Percentiles rank a stretch among this genome's conserved stretches.
Evolutionary conservation across 2,329 filamentous ascomycete species (phyloP).

Genomic region (Thielaviopsis ethacetica): DNA sequence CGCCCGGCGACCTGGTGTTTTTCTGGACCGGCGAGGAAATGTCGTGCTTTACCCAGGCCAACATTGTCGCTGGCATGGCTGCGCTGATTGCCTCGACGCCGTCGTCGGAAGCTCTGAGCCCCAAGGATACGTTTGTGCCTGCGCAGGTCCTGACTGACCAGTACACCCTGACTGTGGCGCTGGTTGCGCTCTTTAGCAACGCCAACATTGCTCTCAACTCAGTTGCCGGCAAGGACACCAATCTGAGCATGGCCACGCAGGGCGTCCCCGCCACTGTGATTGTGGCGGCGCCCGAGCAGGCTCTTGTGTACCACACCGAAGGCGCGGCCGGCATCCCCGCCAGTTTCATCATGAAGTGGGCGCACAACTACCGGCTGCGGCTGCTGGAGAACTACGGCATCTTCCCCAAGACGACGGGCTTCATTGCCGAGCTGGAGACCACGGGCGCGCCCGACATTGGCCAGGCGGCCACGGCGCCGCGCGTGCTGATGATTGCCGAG

Average conservation of each 20-base stretch:
- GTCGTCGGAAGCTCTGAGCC: slow-evolving; percentile 52
- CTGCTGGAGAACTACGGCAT: slow-evolving; percentile 53
- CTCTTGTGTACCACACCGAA: slow-evolving; percentile 6
- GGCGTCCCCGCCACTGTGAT: slow-evolving; percentile 69
- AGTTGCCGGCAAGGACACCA: slow-evolving; percentile 56
- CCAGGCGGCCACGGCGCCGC: slow-evolving; percentile 46
- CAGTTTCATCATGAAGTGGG: slow-evolving; percentile 51
- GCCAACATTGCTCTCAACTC: slow-evolving; percentile 78
- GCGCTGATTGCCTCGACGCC: slow-evolving; percentile 64
- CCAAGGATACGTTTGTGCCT: slow-evolving; percentile 68
- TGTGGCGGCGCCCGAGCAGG: slow-evolving; percentile 50
- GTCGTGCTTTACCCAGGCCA: slow-evolving; percentile 65
- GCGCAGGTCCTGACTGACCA: slow-evolving; percentile 66
- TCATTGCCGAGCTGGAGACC: slow-evolving; percentile 24
- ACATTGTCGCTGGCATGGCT: slow-evolving; percentile 75
- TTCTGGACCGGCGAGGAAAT: slow-evolving; percentile 60
- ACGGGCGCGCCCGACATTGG: slow-evolving; percentile 43
- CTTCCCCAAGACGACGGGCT: slow-evolving; percentile 45
- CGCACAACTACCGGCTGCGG: slow-evolving; percentile 57
- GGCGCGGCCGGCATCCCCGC: not conserved
- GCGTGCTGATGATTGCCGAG: slow-evolving; percentile 67
- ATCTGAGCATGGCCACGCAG: slow-evolving; percentile 56
- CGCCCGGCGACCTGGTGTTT: slow-evolving; percentile 40
- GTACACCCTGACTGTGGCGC: slow-evolving; percentile 63
- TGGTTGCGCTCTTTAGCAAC: slow-evolving; percentile 72